phyloP scores from a whole-genome alignment of 2,329 filamentous ascomycete species.

The Ophiostoma angusticollis region DNA sequence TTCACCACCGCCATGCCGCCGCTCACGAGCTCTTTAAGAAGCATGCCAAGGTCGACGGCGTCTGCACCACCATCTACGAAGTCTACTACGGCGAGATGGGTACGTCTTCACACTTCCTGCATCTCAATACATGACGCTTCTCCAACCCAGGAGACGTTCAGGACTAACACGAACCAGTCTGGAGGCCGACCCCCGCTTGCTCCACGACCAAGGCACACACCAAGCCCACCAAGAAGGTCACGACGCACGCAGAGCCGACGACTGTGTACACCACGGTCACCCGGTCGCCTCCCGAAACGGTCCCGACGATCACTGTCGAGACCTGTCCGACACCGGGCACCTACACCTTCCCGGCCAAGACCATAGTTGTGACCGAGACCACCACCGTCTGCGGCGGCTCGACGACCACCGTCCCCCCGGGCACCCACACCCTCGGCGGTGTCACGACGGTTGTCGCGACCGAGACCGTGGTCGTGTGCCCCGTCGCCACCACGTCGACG shows the following conservation, averaged over 20 bases:
- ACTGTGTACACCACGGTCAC: conserved; percentile 17
- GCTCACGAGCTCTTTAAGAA: conserved; percentile 44
- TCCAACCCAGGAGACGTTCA: not conserved
- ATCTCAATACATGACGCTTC: too few relatives aligned
- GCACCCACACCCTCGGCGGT: conserved; percentile 41
- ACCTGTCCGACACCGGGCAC: conserved; percentile 53
- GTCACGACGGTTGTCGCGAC: conserved; percentile 55
- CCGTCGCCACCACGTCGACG: too few relatives aligned
- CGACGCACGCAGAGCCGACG: conserved; percentile 5
- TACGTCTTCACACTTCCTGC: conserved; percentile 6
- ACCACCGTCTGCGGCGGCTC: conserved; percentile 60
- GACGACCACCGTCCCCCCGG: too few relatives aligned
- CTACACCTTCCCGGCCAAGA: conserved; percentile 66
- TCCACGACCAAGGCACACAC: conserved; percentile 4
- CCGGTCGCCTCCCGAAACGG: conserved; percentile 18
- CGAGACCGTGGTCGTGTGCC: conserved; percentile 65
- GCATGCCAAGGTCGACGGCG: conserved; percentile 30
- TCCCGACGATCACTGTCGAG: conserved; percentile 40
- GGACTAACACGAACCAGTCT: not conserved
- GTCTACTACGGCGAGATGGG: conserved; percentile 54
- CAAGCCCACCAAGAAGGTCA: conserved; percentile 1
- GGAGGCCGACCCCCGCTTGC: conserved; percentile 3
- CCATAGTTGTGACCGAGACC: conserved; percentile 55
- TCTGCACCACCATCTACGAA: conserved; percentile 62
- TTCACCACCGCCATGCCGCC: conserved; percentile 35